Conservation (phyloP, 345 rosid species). For the Citrus sinensis region DNA sequence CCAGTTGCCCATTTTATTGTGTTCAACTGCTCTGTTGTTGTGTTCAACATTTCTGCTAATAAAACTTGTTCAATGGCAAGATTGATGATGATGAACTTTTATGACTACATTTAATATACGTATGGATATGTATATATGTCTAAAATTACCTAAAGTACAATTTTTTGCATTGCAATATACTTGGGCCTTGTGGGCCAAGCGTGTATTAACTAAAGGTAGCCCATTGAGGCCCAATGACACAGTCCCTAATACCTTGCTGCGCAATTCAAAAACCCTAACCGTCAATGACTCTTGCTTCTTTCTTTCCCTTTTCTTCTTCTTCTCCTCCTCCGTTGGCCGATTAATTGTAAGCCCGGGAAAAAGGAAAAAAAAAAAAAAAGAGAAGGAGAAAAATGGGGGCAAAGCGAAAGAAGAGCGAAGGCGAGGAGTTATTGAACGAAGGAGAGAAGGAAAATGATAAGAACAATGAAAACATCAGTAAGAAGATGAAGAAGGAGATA, state of each 20-base stretch:
- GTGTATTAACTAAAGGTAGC: background rate
- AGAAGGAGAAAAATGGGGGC: slow-evolving; percentile 34
- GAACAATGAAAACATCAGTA: slow-evolving; percentile 18
- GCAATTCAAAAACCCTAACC: slow-evolving; percentile 3
- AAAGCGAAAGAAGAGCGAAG: slow-evolving; percentile 44
- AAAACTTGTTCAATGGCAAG: background rate
- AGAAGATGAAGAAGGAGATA: slow-evolving; percentile 42
- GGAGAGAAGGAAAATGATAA: slow-evolving; percentile 9
- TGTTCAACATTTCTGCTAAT: background rate
- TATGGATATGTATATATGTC: too few relatives aligned
- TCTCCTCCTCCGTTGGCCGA: too few relatives aligned
- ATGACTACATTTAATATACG: too few relatives aligned
- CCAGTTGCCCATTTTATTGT: background rate
- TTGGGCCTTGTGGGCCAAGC: too few relatives aligned
- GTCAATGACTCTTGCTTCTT: too few relatives aligned
- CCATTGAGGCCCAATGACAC: background rate
- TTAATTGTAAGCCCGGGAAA: background rate
- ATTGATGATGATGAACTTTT: background rate
- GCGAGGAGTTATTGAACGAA: slow-evolving; percentile 19
- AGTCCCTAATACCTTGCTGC: too few relatives aligned
- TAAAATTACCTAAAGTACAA: too few relatives aligned
- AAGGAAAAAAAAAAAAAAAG: background rate
- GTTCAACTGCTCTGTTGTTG: background rate
- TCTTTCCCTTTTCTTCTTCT: background rate
- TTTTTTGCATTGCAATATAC: too few relatives aligned